phyloP scores from a whole-genome alignment of 768 basidiomycete species.

The Suillus discolor region DNA sequence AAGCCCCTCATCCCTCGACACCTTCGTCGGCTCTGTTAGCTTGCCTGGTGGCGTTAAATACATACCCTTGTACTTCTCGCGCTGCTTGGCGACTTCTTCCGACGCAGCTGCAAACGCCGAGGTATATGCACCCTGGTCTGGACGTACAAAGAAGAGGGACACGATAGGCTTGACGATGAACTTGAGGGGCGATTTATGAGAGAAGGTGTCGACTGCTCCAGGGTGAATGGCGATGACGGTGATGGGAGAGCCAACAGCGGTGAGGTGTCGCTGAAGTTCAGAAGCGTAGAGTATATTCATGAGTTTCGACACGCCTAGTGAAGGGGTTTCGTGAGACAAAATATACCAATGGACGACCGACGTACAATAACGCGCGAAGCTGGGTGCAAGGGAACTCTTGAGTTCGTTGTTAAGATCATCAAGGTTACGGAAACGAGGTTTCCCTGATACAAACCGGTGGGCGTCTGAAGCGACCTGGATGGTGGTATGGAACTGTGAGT shows the following conservation, averaged over 20 bases:
- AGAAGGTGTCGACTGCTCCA: conserved; percentile 30
- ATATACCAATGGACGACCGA: neutral
- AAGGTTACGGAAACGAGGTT: conserved; percentile 29
- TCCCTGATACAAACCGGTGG: conserved; percentile 24
- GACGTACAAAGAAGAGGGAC: conserved; percentile 20
- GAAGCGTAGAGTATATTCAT: conserved; percentile 51
- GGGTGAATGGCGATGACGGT: conserved; percentile 33
- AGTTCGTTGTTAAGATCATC: conserved; percentile 41
- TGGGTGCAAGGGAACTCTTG: conserved; percentile 19
- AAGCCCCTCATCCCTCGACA: conserved; percentile 24
- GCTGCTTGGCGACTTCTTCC: conserved; percentile 19
- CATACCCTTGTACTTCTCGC: conserved; percentile 29
- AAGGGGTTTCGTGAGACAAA: neutral
- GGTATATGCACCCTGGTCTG: conserved; percentile 29
- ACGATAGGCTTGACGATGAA: conserved; percentile 23
- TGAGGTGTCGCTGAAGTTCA: conserved; percentile 51
- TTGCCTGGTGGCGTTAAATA: conserved; percentile 30
- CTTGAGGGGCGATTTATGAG: neutral
- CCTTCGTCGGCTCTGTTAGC: conserved; percentile 15
- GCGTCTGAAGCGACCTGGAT: conserved; percentile 37
- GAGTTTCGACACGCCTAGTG: conserved; percentile 53
- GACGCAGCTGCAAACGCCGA: conserved; percentile 34
- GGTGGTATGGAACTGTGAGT: neutral
- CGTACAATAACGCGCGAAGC: conserved; percentile 37
- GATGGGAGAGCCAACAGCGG: conserved; percentile 31